Percentiles rank a stretch among this genome's conserved stretches.
Evolutionary conservation across 169 alveolate genomes (phyloP).

Genomic region (Plasmodium fragile): DNA sequence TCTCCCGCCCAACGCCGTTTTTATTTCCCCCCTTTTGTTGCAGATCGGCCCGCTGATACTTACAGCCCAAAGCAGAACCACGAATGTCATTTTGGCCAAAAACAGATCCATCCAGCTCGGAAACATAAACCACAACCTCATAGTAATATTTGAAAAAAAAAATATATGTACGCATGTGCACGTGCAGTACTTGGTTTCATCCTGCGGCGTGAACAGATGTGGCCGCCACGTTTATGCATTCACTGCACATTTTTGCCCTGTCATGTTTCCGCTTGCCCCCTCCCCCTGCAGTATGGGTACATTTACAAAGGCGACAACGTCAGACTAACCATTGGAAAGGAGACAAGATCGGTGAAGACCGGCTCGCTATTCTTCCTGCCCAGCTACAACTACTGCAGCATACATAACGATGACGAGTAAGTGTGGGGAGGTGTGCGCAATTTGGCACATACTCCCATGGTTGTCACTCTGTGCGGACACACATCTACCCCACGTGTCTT

Average conservation of each 20-base stretch:
- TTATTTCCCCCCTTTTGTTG: not conserved
- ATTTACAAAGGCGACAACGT: constrained; percentile 75
- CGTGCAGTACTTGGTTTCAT: not conserved
- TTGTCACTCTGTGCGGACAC: not conserved
- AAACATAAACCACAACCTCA: constrained; percentile 47
- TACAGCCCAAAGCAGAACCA: constrained; percentile 69
- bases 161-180: not conserved
- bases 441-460: not conserved
- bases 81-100: constrained; percentile 66
- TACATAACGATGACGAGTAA: constrained; percentile 66
- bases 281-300: constrained; percentile 41
- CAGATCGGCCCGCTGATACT: constrained; percentile 71
- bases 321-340: constrained; percentile 62
- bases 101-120: constrained; percentile 65
- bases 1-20: not conserved
- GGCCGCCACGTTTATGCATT: not conserved
- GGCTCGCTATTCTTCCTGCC: constrained; percentile 69
- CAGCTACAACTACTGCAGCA: constrained; percentile 58
- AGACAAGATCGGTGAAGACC: constrained; percentile 44
- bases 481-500: not conserved
- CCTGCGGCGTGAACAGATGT: not conserved
- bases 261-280: not conserved
- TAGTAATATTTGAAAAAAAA: constrained; percentile 9
- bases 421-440: not conserved
- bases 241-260: not conserved